Evolutionary conservation across 257 asterid species (phyloP).

Genomic region (Craterostigma plantagineum): DNA sequence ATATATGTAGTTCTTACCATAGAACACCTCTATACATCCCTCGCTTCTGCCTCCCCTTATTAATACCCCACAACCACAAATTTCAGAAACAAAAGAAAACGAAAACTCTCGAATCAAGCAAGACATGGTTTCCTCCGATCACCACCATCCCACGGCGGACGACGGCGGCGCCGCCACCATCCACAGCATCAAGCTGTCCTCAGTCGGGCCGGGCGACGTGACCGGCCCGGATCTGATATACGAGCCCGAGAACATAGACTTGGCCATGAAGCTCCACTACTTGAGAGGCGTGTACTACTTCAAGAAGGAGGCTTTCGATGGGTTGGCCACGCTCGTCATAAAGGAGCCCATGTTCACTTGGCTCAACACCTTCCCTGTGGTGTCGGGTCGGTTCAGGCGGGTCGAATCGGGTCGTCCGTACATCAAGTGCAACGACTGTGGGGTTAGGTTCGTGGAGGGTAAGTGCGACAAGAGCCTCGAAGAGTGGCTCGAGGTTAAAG

Average conservation of each 20-base stretch:
- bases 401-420: conserved; percentile 49
- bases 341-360: conserved; percentile 59
- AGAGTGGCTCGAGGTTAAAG: conserved; percentile 44
- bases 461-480: conserved; percentile 36
- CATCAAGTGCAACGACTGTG: conserved; percentile 78
- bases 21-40: too few relatives aligned
- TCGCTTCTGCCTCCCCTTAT: too few relatives aligned
- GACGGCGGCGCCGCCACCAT: conserved; percentile 9
- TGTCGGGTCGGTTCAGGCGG: conserved; percentile 48
- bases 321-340: conserved; percentile 17
- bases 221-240: conserved; percentile 20
- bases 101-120: too few relatives aligned
- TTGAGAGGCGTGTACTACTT: conserved; percentile 47
- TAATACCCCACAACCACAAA: too few relatives aligned
- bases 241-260: conserved; percentile 49
- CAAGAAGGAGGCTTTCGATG: conserved; percentile 30
- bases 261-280: conserved; percentile 87
- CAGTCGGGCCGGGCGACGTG: conserved; percentile 61
- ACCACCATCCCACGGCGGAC: too few relatives aligned
- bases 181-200: conserved; percentile 39
- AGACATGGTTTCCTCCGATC: too few relatives aligned
- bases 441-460: conserved; percentile 53
- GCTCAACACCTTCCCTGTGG: conserved; percentile 20
- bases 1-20: too few relatives aligned
- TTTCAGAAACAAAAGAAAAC: too few relatives aligned